phyloP scores from a whole-genome alignment of 2,329 filamentous ascomycete species.

The Aspergillus jensenii region DNA sequence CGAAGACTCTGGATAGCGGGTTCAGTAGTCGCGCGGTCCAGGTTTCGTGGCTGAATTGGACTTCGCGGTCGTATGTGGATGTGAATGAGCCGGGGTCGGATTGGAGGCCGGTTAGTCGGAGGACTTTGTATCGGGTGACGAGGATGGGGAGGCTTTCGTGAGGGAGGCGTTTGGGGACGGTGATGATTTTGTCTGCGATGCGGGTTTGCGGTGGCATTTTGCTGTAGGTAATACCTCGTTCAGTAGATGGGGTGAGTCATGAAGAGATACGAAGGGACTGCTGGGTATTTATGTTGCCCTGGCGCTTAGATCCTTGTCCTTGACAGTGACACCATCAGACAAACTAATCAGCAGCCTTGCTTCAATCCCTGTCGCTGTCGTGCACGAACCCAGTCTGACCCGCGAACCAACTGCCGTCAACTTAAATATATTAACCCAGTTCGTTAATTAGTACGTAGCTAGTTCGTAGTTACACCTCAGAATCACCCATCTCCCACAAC shows the following conservation, averaged over 20 bases:
- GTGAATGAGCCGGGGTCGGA: background rate
- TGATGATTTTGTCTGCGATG: background rate
- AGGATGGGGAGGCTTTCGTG: background rate
- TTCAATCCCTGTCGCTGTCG: too few species aligned
- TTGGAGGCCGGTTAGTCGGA: background rate
- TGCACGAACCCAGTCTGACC: too few species aligned
- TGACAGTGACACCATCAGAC: too few species aligned
- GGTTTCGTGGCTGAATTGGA: background rate
- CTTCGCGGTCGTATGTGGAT: background rate
- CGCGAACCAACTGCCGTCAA: too few species aligned
- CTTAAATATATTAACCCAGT: too few species aligned
- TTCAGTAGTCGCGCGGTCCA: background rate
- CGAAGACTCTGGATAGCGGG: background rate
- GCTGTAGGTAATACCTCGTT: background rate
- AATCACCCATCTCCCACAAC: constrained; percentile 50
- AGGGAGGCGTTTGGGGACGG: background rate
- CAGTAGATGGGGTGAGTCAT: background rate
- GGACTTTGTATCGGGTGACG: background rate
- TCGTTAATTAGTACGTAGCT: too few species aligned
- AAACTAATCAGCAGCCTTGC: too few species aligned
- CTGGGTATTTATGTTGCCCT: too few species aligned
- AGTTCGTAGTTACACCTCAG: constrained; percentile 11
- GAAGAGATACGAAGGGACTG: background rate
- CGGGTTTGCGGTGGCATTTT: background rate
- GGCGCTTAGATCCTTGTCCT: too few species aligned